Conservation (phyloP, 2,329 filamentous ascomycete species). For the Akanthomyces dipterigenus region DNA sequence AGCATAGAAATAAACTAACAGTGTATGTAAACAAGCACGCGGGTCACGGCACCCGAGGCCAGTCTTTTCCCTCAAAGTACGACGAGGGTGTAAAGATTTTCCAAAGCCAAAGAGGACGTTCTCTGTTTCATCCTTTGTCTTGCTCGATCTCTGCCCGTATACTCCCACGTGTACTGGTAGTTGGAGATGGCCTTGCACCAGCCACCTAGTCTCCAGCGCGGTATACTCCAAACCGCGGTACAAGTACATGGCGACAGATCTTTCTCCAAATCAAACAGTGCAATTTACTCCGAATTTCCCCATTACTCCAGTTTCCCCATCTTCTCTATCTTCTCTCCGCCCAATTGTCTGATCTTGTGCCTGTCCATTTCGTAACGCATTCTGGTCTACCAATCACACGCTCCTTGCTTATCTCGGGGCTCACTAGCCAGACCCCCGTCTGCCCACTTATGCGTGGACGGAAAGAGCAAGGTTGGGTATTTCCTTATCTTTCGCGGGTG, state of each 20-base stretch:
- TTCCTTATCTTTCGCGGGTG: neutral
- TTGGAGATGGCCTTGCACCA: too few relatives aligned
- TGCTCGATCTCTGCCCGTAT: too few relatives aligned
- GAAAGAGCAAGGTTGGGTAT: constrained; percentile 2
- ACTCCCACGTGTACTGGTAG: too few relatives aligned
- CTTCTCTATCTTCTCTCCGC: neutral
- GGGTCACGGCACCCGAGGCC: too few relatives aligned
- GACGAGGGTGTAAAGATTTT: too few relatives aligned
- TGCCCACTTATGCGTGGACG: constrained; percentile 8
- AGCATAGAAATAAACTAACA: too few relatives aligned
- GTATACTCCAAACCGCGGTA: neutral
- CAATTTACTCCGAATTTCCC: neutral
- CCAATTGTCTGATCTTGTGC: too few relatives aligned
- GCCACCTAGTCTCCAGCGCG: neutral
- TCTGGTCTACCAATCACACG: constrained; percentile 2
- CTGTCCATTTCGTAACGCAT: neutral
- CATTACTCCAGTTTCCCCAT: neutral
- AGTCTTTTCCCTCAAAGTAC: too few relatives aligned
- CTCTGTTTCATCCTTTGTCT: too few relatives aligned
- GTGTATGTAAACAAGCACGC: too few relatives aligned
- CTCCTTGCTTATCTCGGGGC: constrained; percentile 2
- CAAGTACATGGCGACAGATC: neutral
- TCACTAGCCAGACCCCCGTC: constrained; percentile 6
- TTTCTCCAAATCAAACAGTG: neutral
- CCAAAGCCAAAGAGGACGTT: too few relatives aligned